A percentile compares a stretch with the other conserved stretches of the same genome.
phyloP scores from a whole-genome alignment of 2,329 filamentous ascomycete genomes.

The Truncatella angustata region DNA sequence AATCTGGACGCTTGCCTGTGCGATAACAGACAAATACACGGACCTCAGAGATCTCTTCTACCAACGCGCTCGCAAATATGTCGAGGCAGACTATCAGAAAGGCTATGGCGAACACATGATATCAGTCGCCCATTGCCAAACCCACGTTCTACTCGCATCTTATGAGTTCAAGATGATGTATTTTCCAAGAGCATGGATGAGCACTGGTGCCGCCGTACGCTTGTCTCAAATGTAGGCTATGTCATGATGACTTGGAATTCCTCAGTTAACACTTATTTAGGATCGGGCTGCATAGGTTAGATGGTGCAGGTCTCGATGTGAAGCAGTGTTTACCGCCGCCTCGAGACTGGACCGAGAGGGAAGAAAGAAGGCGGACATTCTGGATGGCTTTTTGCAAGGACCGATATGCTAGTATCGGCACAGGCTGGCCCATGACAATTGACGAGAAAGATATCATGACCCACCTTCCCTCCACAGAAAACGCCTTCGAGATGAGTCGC shows the following conservation, averaged over 20 bases:
- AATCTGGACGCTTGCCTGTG: conserved; percentile 94
- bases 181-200: conserved; percentile 94
- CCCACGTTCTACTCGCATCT: conserved; percentile 73
- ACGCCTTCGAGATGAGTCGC: conserved; percentile 78
- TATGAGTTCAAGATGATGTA: conserved; percentile 99
- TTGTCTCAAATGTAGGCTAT: conserved; percentile 81
- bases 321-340: conserved; percentile 87
- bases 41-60: conserved; percentile 87
- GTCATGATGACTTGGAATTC: conserved; percentile 8
- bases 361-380: conserved; percentile 88
- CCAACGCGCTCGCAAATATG: conserved; percentile 81
- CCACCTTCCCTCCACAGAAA: conserved; percentile 78
- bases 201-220: conserved; percentile 76
- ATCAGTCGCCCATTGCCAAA: conserved; percentile 81
- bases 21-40: conserved; percentile 77
- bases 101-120: conserved; percentile 89
- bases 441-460: conserved; percentile 91
- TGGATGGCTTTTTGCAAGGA: conserved; percentile 94
- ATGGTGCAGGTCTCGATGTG: conserved; percentile 79
- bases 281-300: conserved; percentile 87
- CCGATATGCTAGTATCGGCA: conserved; percentile 91
- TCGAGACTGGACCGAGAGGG: conserved; percentile 89
- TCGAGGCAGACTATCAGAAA: conserved; percentile 86
- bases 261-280: conserved; percentile 56
- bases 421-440: conserved; percentile 93